A percentile compares a stretch with the other conserved stretches of the same genome.
phyloP scores from a whole-genome alignment of 495 filamentous ascomycete species.

The Talaromyces stipitatus region DNA sequence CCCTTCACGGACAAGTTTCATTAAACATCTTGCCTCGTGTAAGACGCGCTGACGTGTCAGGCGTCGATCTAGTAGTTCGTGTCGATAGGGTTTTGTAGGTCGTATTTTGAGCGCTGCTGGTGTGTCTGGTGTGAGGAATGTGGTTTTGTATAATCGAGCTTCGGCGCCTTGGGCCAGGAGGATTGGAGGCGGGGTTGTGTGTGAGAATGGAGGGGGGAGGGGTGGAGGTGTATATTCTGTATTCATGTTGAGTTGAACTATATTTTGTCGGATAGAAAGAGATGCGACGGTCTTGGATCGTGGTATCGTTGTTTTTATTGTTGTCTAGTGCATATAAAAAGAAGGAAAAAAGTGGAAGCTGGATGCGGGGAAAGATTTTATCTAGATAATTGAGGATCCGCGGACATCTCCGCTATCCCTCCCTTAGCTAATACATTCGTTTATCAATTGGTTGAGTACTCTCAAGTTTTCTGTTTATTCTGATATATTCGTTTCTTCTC shows the following conservation, averaged over 20 bases:
- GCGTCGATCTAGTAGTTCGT: constrained; percentile 81
- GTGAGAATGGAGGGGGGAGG: constrained; percentile 60
- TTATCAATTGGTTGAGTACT: too few relatives aligned
- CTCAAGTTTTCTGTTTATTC: too few relatives aligned
- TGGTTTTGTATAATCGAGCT: constrained; percentile 83
- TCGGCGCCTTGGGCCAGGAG: constrained; percentile 90
- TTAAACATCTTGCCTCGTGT: constrained; percentile 78
- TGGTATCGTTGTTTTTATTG: background rate
- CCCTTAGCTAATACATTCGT: background rate
- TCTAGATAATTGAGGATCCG: background rate
- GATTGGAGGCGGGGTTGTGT: constrained; percentile 44
- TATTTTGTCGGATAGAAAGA: background rate
- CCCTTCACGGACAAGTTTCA: constrained; percentile 65
- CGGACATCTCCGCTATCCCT: background rate
- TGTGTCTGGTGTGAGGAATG: constrained; percentile 59
- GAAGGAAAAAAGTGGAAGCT: background rate
- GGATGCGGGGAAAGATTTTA: background rate
- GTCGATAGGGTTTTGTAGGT: constrained; percentile 85
- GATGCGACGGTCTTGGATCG: background rate
- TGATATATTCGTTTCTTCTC: background rate
- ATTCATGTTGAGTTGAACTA: background rate
- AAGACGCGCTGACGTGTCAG: constrained; percentile 80
- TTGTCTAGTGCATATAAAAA: background rate
- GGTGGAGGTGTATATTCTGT: constrained; percentile 32
- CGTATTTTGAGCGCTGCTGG: constrained; percentile 87